Evolutionary conservation across 352 stramenopile species (phyloP).

Genomic region (Globisporangium cederbergense): DNA sequence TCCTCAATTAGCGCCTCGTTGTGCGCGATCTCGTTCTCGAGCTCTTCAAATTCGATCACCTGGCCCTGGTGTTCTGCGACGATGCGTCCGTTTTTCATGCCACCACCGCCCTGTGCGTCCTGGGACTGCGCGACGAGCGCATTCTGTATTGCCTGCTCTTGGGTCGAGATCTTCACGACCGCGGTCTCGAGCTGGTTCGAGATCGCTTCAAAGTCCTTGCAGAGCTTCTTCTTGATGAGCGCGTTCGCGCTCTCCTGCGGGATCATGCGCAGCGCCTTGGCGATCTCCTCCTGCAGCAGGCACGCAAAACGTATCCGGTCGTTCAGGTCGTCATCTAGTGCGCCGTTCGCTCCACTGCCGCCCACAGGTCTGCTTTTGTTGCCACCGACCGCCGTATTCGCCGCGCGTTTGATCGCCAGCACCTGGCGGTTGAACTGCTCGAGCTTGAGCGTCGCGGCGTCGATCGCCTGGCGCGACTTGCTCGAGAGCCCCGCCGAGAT

Average conservation of each 20-base stretch:
- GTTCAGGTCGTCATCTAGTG: conserved; percentile 72
- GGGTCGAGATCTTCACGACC: conserved; percentile 58
- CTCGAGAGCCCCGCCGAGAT: conserved; percentile 19
- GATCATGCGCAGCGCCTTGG: conserved; percentile 52
- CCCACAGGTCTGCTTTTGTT: conserved; percentile 5
- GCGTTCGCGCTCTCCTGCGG: conserved; percentile 56
- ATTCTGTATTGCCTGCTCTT: conserved; percentile 60
- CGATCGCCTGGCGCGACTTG: conserved; percentile 53
- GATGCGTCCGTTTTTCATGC: conserved; percentile 33
- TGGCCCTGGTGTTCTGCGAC: conserved; percentile 70
- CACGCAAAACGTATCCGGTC: conserved; percentile 84
- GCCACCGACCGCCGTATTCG: conserved; percentile 13
- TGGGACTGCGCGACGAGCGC: conserved; percentile 26
- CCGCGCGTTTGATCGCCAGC: conserved; percentile 68
- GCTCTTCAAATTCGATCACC: conserved; percentile 74
- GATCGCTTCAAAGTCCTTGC: conserved; percentile 80
- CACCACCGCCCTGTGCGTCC: conserved; percentile 6
- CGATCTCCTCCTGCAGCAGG: conserved; percentile 79
- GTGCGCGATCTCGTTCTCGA: conserved; percentile 83
- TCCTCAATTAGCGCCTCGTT: conserved; percentile 89
- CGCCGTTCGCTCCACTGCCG: conserved; percentile 4
- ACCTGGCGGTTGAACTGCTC: conserved; percentile 85
- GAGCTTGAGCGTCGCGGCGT: conserved; percentile 70
- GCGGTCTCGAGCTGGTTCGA: conserved; percentile 67
- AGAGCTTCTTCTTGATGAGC: conserved; percentile 77